Evolutionary conservation across 106 monocot genomes (phyloP).

Genomic region (Alisma plantagoaquatica): DNA sequence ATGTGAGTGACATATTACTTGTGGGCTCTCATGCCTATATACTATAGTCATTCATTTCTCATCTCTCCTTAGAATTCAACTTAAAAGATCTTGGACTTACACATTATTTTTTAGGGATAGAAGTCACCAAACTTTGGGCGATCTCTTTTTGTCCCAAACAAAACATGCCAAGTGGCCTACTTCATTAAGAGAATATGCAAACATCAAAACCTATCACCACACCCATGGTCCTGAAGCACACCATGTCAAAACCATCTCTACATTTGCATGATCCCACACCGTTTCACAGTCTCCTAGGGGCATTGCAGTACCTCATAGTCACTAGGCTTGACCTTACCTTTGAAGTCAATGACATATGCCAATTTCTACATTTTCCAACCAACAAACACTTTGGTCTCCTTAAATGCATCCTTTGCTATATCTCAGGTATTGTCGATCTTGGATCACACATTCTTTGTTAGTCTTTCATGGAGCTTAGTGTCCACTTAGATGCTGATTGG

Average conservation of each 20-base stretch:
- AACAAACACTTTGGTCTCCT: not conserved
- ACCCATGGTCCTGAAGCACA: not conserved
- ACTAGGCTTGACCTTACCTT: not conserved
- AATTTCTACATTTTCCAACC: not conserved
- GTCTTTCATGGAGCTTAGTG: not conserved
- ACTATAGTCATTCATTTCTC: not conserved
- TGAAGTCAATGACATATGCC: not conserved
- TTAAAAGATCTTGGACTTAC: not conserved
- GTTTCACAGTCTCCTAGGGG: not conserved
- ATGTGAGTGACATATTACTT: not conserved
- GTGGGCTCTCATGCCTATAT: not conserved
- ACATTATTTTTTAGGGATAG: not conserved
- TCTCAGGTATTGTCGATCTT: not conserved
- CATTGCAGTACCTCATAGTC: not conserved
- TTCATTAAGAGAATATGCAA: not conserved
- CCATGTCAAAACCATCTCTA: not conserved
- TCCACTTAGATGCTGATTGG: not conserved
- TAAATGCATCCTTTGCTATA: not conserved
- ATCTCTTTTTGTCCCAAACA: not conserved
- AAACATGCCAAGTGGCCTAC: not conserved
- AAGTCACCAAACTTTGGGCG: not conserved
- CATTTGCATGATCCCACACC: not conserved
- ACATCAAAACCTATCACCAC: not conserved
- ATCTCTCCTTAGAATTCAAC: not conserved
- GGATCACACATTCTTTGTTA: not conserved